These are phyloP conservation scores for Lecanicillium sp. DNA, from an alignment of 2,329 filamentous ascomycete genomes.

Conservation along the genomic window DNA sequence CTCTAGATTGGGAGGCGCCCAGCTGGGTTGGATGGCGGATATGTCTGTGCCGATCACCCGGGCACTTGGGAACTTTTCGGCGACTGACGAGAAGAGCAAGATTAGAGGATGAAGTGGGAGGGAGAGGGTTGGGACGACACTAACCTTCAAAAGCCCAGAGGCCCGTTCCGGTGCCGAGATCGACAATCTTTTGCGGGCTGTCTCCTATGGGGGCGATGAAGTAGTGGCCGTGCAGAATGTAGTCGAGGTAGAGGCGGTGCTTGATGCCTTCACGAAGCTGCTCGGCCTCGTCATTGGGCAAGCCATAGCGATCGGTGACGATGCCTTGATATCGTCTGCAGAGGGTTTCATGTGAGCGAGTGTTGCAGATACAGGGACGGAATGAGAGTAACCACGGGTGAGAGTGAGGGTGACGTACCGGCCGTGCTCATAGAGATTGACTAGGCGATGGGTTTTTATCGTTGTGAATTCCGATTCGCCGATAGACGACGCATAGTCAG, in stretches of 20 bases:
- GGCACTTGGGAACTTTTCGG: slow-evolving; percentile 36
- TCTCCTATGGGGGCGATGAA: slow-evolving; percentile 36
- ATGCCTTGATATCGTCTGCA: slow-evolving; percentile 41
- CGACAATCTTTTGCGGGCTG: slow-evolving; percentile 40
- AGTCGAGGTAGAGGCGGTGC: slow-evolving; percentile 38
- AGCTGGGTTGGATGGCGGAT: slow-evolving; percentile 34
- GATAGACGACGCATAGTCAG: slow-evolving; percentile 5
- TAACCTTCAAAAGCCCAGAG: slow-evolving; percentile 49
- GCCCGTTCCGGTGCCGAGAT: slow-evolving; percentile 42
- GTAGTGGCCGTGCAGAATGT: slow-evolving; percentile 35
- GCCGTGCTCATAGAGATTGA: slow-evolving; percentile 6
- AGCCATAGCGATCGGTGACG: slow-evolving; percentile 36
- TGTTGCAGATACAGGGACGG: no score
- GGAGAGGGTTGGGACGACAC: slow-evolving; percentile 10
- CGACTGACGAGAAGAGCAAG: slow-evolving; percentile 26
- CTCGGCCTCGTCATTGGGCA: slow-evolving; percentile 46
- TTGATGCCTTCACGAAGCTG: slow-evolving; percentile 40
- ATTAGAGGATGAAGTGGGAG: slow-evolving; percentile 2
- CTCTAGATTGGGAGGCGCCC: slow-evolving; percentile 48
- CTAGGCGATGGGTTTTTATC: background rate
- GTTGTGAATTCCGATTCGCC: slow-evolving; percentile 1
- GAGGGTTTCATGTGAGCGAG: no score
- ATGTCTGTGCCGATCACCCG: slow-evolving; percentile 37
- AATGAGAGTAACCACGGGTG: background rate
- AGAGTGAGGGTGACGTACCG: background rate